phyloP scores from a whole-genome alignment of 768 basidiomycete genomes.

The Russula emetica region DNA sequence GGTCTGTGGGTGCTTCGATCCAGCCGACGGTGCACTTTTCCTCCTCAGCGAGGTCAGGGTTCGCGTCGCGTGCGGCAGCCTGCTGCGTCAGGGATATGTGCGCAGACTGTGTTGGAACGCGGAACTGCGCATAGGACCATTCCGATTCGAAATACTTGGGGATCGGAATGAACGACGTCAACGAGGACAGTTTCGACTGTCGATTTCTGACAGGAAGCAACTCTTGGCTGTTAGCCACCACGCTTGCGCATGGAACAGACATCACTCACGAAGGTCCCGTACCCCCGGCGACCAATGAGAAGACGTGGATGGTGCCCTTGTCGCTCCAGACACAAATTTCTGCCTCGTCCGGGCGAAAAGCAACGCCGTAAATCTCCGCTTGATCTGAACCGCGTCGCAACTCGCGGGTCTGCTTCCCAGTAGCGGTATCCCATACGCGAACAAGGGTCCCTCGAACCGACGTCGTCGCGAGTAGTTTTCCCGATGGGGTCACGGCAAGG shows the following conservation, averaged over 20 bases:
- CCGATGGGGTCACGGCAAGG: slow-evolving; percentile 71
- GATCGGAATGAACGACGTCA: slow-evolving; percentile 74
- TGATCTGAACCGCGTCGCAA: slow-evolving; percentile 84
- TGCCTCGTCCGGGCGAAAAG: slow-evolving; percentile 79
- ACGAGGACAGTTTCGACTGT: slow-evolving; percentile 74
- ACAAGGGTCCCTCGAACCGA: slow-evolving; percentile 81
- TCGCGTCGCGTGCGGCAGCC: slow-evolving; percentile 47
- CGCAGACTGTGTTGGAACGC: slow-evolving; percentile 78
- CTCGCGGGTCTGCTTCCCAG: slow-evolving; percentile 72
- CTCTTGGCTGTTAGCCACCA: slow-evolving; percentile 3
- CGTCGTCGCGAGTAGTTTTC: slow-evolving; percentile 76
- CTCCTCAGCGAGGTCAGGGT: slow-evolving; percentile 65
- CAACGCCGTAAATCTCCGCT: slow-evolving; percentile 87
- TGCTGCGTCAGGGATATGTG: slow-evolving; percentile 75
- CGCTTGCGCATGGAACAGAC: background rate
- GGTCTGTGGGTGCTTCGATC: slow-evolving; percentile 52
- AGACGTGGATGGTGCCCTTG: slow-evolving; percentile 91
- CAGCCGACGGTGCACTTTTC: slow-evolving; percentile 87
- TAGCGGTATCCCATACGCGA: slow-evolving; percentile 75
- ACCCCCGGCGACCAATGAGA: slow-evolving; percentile 54
- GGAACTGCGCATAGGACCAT: slow-evolving; percentile 93
- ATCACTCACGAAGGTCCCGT: slow-evolving; percentile 61
- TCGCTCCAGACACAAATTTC: slow-evolving; percentile 92
- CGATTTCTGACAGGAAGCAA: slow-evolving; percentile 57
- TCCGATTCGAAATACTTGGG: slow-evolving; percentile 94